Conservation (phyloP, 176 grass and related monocot species). For the Lolium multiflorum region DNA sequence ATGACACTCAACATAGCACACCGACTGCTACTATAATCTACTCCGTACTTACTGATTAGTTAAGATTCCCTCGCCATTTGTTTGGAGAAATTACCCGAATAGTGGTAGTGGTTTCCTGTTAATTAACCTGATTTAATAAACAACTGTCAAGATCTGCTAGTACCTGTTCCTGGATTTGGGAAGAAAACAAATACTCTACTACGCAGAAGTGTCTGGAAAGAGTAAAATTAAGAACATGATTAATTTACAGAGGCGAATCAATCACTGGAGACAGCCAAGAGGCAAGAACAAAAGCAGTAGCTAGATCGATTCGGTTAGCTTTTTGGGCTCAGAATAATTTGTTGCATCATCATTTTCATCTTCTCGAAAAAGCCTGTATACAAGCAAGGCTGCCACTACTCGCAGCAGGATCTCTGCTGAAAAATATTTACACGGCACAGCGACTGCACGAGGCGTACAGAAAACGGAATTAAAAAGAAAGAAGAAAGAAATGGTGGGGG, state of each 20-base stretch:
- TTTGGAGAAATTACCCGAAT: background rate
- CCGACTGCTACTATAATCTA: background rate
- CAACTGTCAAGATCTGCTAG: background rate
- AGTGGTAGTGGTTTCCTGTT: background rate
- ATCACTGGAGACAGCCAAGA: background rate
- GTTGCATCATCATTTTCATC: background rate
- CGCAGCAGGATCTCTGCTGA: constrained; percentile 30
- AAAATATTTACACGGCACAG: constrained; percentile 57
- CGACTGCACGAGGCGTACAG: constrained; percentile 16
- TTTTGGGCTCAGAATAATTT: background rate
- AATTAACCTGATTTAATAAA: background rate
- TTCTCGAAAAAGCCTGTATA: constrained; percentile 27
- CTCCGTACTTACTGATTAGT: background rate
- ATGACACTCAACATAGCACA: background rate
- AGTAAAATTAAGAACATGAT: background rate
- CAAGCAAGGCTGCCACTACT: background rate
- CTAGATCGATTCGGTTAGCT: background rate
- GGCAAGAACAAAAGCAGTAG: background rate
- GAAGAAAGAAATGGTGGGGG: background rate
- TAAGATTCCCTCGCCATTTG: background rate
- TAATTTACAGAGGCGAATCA: background rate
- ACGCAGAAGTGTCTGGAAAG: background rate
- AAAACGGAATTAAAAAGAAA: background rate
- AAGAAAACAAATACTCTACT: background rate
- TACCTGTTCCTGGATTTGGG: background rate